Percentiles rank a stretch among this genome's conserved stretches.
Evolutionary conservation across 805 yeast genomes (phyloP).

Genomic region (Cyberlindnera japonica): DNA sequence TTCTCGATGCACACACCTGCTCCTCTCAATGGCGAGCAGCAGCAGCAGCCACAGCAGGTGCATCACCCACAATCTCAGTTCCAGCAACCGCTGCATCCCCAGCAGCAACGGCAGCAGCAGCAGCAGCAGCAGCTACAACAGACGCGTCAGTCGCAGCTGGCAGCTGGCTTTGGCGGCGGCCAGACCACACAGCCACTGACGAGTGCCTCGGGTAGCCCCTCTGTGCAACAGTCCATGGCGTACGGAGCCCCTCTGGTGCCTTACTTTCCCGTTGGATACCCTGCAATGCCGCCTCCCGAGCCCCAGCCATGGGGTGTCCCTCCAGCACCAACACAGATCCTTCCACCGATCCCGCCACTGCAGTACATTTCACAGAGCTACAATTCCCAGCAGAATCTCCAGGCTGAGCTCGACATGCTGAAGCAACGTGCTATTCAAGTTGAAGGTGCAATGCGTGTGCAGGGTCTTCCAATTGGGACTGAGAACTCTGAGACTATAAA

Average conservation of each 20-base stretch:
- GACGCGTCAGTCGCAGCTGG: constrained; percentile 20
- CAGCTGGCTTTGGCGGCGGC: constrained; percentile 24
- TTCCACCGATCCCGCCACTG: background rate
- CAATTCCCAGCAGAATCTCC: constrained; percentile 13
- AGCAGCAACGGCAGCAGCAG: constrained; percentile 20
- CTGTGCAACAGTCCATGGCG: background rate
- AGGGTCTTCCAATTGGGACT: background rate
- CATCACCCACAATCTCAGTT: constrained; percentile 10
- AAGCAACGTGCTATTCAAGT: constrained; percentile 13
- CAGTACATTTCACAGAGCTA: constrained; percentile 9
- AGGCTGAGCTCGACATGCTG: constrained; percentile 14
- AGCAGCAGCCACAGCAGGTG: background rate
- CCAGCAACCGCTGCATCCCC: constrained; percentile 18
- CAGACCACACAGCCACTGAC: constrained; percentile 9
- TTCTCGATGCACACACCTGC: background rate
- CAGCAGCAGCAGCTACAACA: constrained; percentile 20
- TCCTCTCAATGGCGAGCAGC: background rate
- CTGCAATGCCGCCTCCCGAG: background rate
- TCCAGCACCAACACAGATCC: background rate
- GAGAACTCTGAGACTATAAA: background rate
- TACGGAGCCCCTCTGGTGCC: background rate
- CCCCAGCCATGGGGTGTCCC: constrained; percentile 1
- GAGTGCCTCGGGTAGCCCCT: constrained; percentile 13
- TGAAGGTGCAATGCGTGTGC: constrained; percentile 11
- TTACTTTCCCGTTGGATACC: background rate